A percentile compares a stretch with the other conserved stretches of the same genome.
Evolutionary conservation across 2,329 filamentous ascomycete genomes (phyloP).

Genomic region (Arthroderma sp.): DNA sequence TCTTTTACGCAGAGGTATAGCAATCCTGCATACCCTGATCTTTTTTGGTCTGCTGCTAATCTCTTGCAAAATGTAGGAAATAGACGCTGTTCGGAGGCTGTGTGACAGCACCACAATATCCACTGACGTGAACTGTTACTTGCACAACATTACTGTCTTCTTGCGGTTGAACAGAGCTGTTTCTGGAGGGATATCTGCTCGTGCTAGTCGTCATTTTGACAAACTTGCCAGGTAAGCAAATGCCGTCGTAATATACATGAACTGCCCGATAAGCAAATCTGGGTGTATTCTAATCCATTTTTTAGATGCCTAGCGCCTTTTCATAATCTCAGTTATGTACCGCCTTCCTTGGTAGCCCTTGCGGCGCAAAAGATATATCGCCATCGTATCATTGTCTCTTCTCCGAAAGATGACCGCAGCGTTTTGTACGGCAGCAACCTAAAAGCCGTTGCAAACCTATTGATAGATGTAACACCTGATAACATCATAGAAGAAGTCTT

Average conservation of each 20-base stretch:
- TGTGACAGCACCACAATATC: conserved; percentile 50
- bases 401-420: conserved; percentile 63
- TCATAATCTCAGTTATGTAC: conserved; percentile 66
- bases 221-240: conserved; percentile 45
- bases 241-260: no score
- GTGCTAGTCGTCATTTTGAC: conserved; percentile 65
- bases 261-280: background rate
- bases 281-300: conserved; percentile 17
- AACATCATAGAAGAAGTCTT: conserved; percentile 47
- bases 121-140: conserved; percentile 68
- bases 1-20: conserved; percentile 3
- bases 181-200: conserved; percentile 60
- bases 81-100: conserved; percentile 48
- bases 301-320: conserved; percentile 59
- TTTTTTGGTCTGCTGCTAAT: background rate
- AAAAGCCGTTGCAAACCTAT: conserved; percentile 51
- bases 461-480: conserved; percentile 47
- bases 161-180: conserved; percentile 80
- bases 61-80: conserved; percentile 17
- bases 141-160: conserved; percentile 78
- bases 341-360: conserved; percentile 69
- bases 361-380: conserved; percentile 78
- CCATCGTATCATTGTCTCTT: conserved; percentile 63
- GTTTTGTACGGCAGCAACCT: conserved; percentile 84
- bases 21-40: background rate